Evolutionary conservation across 352 stramenopile species (phyloP), one percentile per base, ranked within the genome.

Genomic region (Discostella stelligera): DNA sequence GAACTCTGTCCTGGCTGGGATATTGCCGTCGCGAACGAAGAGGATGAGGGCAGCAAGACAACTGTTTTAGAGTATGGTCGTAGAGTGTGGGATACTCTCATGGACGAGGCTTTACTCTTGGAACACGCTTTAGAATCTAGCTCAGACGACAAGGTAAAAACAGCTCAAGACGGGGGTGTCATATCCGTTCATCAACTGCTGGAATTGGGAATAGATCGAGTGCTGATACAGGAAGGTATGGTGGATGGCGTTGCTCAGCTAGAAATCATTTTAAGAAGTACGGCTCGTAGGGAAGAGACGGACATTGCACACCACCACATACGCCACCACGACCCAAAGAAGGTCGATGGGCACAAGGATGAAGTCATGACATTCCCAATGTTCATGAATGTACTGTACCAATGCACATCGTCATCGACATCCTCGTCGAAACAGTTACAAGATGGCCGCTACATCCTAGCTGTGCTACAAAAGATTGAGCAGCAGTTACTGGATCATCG

Each of bases 101-200:
- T 82, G 50, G 75, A 82, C 27, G 63, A 71, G 46, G 60, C 53
- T 7, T 53, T 82, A 48, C 48, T 82, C 0, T 23, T 71, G 21
- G 58, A 80, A 27, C 23, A 75, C 54, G 60, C 65, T 13, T 21
- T 66, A 0, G 52, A 75, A 53, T 56, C 48, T 48, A 7, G 7
- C 4, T 13, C 14, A 6, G 58, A 52, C 7, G 61, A 32, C n/a
- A 27, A 37, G 8, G 48, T 69, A 54, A n/a, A 41, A 44, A n/a
- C 46, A 37, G 21, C 16, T 0, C 54, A 56, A 32, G 71, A 79
- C 56, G 60, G 48, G 32, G 74, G 74, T 7, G 66, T 81, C 6
- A 39, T 81, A 18, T 71, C 74, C 20, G 23, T 81, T 6, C 49
- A 37, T 54, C 32, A 61, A 18, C 48, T 78, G 23, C 41, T 32